Percentiles rank a stretch among this genome's conserved stretches.
These are phyloP conservation scores for Diaporthe helianthi DNA, from an alignment of 2,329 filamentous ascomycete species.

Conservation along the genomic window DNA sequence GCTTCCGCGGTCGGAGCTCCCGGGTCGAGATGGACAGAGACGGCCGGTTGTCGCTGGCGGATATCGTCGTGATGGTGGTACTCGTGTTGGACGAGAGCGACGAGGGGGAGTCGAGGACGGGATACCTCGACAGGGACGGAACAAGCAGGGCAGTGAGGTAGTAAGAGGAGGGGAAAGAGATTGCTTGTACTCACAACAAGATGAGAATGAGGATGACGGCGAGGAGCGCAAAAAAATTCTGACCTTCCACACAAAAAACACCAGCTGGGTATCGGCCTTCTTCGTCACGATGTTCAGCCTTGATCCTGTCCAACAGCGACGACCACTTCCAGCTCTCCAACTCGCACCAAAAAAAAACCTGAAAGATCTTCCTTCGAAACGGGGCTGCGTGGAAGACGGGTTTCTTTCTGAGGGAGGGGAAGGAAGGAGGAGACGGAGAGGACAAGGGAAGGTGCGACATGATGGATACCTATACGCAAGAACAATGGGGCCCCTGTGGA, in stretches of 20 bases:
- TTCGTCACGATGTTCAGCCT: constrained; percentile 30
- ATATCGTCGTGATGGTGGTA: not conserved
- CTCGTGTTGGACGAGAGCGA: not conserved
- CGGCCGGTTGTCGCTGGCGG: not conserved
- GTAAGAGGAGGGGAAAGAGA: not conserved
- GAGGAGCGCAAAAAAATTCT: constrained; percentile 20
- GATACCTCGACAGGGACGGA: not conserved
- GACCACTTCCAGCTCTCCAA: constrained; percentile 33
- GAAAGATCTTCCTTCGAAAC: constrained; percentile 2
- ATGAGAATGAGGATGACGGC: not conserved
- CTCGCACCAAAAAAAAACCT: constrained; percentile 30
- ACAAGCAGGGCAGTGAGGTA: not conserved
- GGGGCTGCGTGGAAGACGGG: constrained; percentile 4
- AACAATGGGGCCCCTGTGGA: constrained; percentile 12
- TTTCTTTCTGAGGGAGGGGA: not conserved
- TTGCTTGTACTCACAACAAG: not conserved
- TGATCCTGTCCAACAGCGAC: constrained; percentile 26
- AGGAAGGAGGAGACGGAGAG: not conserved
- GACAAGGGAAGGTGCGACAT: constrained; percentile 25
- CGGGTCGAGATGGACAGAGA: not conserved
- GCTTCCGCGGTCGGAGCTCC: not conserved
- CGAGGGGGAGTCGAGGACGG: not conserved
- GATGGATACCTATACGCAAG: constrained; percentile 26
- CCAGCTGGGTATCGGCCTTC: not conserved
- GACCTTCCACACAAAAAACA: constrained; percentile 1